phyloP scores from a whole-genome alignment of 2,329 filamentous ascomycete species.

The Chaetomium olivaceum region DNA sequence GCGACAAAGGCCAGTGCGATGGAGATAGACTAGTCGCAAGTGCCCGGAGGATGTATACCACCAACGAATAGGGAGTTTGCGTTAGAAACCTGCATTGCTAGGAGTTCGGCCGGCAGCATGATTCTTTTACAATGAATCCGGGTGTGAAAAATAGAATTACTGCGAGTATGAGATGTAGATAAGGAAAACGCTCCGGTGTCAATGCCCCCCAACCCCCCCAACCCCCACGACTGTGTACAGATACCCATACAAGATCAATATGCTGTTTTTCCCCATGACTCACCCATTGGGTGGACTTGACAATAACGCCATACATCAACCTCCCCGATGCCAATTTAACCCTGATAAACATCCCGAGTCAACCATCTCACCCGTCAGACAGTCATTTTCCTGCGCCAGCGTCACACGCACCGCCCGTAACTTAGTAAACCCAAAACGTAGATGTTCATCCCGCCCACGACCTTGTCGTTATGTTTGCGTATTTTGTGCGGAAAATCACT shows the following conservation, averaged over 20 bases:
- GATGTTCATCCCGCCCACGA: neutral
- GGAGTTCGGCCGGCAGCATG: neutral
- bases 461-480: neutral
- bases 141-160: neutral
- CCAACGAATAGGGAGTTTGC: neutral
- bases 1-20: slow-evolving; percentile 21
- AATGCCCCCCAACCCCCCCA: slow-evolving; percentile 1
- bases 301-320: neutral
- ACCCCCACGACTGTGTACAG: slow-evolving; percentile 7
- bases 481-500: slow-evolving; percentile 32
- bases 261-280: neutral
- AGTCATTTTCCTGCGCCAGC: neutral
- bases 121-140: neutral
- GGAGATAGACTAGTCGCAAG: slow-evolving; percentile 26
- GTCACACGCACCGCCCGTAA: neutral
- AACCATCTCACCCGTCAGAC: neutral
- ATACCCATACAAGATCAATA: slow-evolving; percentile 17
- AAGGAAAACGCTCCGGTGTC: neutral
- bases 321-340: neutral
- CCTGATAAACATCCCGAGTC: neutral
- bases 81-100: slow-evolving; percentile 1
- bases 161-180: neutral
- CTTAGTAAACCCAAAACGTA: slow-evolving; percentile 20
- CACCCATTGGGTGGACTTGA: too few relatives aligned
- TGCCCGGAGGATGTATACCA: neutral